Base-by-base conservation (phyloP, 2,329 filamentous ascomycete species). In the Curvularia spicifera region DNA sequence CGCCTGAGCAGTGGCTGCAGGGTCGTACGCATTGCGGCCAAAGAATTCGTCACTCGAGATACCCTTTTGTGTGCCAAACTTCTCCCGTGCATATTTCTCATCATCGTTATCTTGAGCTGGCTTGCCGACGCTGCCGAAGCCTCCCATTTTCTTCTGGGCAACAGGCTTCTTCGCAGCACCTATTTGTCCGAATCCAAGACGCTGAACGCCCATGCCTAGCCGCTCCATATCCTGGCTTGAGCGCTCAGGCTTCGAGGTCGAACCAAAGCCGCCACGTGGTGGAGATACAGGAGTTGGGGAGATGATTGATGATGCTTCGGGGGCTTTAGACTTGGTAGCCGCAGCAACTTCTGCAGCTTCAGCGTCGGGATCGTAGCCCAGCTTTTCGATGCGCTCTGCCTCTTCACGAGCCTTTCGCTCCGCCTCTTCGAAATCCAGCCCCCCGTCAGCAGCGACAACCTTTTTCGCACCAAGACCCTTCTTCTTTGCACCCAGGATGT, bases 31-130 rank as follows among this genome's bases (percentile, higher is more conserved):
- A 52, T 93, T 91, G 76, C 95, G 94, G 71, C 94, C 93, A 75
- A 99, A 99, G 84, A 96, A 99, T 76, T 99, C 95, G 76, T 99
- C 95, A 0, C 93, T 97, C 0, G 93, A 97, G 67, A 99, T 99
- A 68, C 91, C 91, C 83, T 98, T 98, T 77, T 99, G 95, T 43
- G 79, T 80, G 60, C 93, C 94, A 72, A 99, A 99, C 78, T 97
- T 97, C 72, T 86, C 82, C 70, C 91, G 90, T 5, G 93, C 92
- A 74, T 91, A 96, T 72, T 87, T 88, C 71, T 97, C 87, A 53
- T 97, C 87, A 53, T 89, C 88, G 57, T 97, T 92, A 47, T 87
- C 85, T 83, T 69, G 73, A 5, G 86, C 80, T 29, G 89, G 84
- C 78, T 90, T 93, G 75, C 90, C 87, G 24, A 93, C 89, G 48